Conservation (phyloP, 805 yeast genomes). For the Metschnikowia lunata region DNA sequence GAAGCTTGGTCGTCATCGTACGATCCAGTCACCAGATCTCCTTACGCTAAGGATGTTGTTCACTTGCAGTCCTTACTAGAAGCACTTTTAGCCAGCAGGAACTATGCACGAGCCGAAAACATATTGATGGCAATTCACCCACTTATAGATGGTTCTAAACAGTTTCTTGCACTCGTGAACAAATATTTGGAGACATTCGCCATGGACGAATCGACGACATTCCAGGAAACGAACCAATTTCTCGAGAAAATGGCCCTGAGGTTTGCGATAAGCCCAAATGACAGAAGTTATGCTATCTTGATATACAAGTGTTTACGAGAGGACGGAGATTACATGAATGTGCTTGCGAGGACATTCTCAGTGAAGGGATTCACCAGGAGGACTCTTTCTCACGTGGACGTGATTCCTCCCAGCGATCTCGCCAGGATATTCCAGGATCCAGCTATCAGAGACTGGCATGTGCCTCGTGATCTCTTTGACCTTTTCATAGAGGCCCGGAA, state of each 20-base stretch:
- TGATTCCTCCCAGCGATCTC: conserved; percentile 47
- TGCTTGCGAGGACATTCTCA: conserved; percentile 10
- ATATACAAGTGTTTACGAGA: conserved; percentile 36
- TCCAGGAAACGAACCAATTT: conserved; percentile 43
- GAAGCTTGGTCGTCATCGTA: conserved; percentile 39
- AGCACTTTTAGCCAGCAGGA: conserved; percentile 65
- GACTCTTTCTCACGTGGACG: conserved; percentile 46
- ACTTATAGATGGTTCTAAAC: conserved; percentile 35
- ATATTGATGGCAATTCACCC: conserved; percentile 61
- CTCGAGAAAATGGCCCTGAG: conserved; percentile 27
- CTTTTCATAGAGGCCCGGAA: conserved; percentile 25
- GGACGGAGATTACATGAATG: conserved; percentile 11
- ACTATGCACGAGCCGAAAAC: conserved; percentile 65
- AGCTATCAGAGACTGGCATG: conserved; percentile 23
- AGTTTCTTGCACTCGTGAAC: conserved; percentile 64
- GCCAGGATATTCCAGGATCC: conserved; percentile 27
- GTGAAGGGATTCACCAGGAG: conserved; percentile 20
- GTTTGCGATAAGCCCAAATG: conserved; percentile 38
- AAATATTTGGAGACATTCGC: conserved; percentile 49
- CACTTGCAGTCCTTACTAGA: conserved; percentile 76
- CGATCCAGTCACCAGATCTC: conserved; percentile 39
- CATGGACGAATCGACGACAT: conserved; percentile 33
- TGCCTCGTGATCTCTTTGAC: conserved; percentile 32
- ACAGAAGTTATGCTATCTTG: conserved; percentile 57
- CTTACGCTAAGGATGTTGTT: conserved; percentile 52